Conservation (phyloP, 768 basidiomycete species). For the Clitopilus passeckerianus region DNA sequence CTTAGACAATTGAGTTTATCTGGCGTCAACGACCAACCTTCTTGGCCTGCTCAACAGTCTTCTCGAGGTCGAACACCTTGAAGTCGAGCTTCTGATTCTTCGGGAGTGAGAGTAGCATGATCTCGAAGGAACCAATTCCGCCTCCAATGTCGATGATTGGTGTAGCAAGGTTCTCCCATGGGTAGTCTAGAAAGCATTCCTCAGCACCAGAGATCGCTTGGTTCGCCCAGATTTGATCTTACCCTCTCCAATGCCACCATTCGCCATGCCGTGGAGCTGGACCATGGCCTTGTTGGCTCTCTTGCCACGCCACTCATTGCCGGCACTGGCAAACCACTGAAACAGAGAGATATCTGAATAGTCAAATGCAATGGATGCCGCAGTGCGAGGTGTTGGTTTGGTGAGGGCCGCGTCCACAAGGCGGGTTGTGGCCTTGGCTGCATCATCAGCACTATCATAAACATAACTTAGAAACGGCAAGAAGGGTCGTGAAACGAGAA, state of each 20-base stretch:
- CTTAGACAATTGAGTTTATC: background rate
- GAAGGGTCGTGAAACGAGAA: background rate
- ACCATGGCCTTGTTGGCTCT: constrained; percentile 4
- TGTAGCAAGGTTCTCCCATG: constrained; percentile 2
- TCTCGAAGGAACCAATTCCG: constrained; percentile 5
- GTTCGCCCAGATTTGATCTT: background rate
- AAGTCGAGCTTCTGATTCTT: constrained; percentile 2
- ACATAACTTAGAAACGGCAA: background rate
- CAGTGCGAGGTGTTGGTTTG: background rate
- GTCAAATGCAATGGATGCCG: constrained; percentile 1
- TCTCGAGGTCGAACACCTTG: constrained; percentile 4
- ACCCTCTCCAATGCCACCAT: constrained; percentile 5
- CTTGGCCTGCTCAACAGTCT: constrained; percentile 6
- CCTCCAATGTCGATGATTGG: constrained; percentile 7
- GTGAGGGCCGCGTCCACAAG: background rate
- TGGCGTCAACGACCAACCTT: background rate
- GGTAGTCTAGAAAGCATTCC: constrained; percentile 1
- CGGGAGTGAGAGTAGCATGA: background rate
- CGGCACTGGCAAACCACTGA: constrained; percentile 1
- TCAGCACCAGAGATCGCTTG: background rate
- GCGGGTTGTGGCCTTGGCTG: constrained; percentile 4
- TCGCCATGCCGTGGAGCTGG: constrained; percentile 3
- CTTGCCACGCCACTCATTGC: constrained; percentile 3
- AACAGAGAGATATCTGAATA: background rate
- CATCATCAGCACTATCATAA: constrained; percentile 2